Conservation (phyloP, 306 rosid species). For the Malus fusca region DNA sequence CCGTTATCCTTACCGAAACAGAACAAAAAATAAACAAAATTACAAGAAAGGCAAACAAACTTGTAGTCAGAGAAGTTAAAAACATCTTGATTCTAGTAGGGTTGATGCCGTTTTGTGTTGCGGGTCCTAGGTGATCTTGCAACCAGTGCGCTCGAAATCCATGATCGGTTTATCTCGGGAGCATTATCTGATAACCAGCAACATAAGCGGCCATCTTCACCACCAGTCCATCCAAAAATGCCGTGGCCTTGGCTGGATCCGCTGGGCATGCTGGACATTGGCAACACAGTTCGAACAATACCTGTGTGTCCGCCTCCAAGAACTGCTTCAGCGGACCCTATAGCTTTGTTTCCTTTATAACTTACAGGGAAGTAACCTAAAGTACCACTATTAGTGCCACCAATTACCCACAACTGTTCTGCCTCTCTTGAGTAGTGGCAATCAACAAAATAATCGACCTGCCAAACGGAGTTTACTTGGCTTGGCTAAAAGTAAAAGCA, state of each 20-base stretch:
- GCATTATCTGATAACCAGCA: conserved; percentile 76
- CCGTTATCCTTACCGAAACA: too few species aligned
- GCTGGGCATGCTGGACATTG: conserved; percentile 39
- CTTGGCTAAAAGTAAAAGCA: background rate
- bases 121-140: conserved; percentile 40
- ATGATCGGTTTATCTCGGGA: conserved; percentile 40
- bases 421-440: conserved; percentile 69
- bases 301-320: conserved; percentile 78
- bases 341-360: conserved; percentile 24
- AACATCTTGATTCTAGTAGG: conserved; percentile 35
- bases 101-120: conserved; percentile 58
- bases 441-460: conserved; percentile 88
- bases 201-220: conserved; percentile 91
- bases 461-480: conserved; percentile 16
- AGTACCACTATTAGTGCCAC: conserved; percentile 67
- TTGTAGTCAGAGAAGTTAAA: background rate
- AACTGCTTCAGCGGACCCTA: conserved; percentile 78
- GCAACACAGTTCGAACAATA: conserved; percentile 61
- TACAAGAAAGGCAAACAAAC: background rate
- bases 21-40: background rate
- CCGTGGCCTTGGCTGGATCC: conserved; percentile 35
- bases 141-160: conserved; percentile 68
- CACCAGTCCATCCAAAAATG: conserved; percentile 91
- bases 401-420: conserved; percentile 67
- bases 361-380: conserved; percentile 79